Conservation (phyloP, 495 filamentous ascomycete genomes). For the Cercophora scortea region DNA sequence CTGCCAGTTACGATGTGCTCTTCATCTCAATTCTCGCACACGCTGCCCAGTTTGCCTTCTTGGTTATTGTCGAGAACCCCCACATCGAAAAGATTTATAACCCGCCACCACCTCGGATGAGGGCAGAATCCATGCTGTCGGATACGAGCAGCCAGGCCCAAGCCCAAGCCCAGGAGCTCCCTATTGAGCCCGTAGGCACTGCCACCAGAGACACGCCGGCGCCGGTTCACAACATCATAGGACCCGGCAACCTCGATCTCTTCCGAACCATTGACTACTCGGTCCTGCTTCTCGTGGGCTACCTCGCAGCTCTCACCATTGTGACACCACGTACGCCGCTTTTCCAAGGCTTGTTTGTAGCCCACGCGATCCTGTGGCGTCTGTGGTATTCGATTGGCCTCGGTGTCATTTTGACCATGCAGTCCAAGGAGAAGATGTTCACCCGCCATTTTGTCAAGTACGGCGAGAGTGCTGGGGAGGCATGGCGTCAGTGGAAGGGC, state of each 20-base stretch:
- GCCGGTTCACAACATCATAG: slow-evolving; percentile 72
- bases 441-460: slow-evolving; percentile 96
- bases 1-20: slow-evolving; percentile 92
- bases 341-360: slow-evolving; percentile 70
- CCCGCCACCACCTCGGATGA: slow-evolving; percentile 68
- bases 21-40: slow-evolving; percentile 95
- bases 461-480: slow-evolving; percentile 80
- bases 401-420: slow-evolving; percentile 72
- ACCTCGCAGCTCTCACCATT: slow-evolving; percentile 62
- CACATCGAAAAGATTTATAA: slow-evolving; percentile 99
- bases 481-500: slow-evolving; percentile 97
- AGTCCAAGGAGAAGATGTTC: slow-evolving; percentile 87
- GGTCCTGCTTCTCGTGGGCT: slow-evolving; percentile 63
- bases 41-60: slow-evolving; percentile 88
- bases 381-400: slow-evolving; percentile 89
- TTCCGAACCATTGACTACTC: slow-evolving; percentile 79
- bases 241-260: slow-evolving; percentile 75
- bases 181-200: background rate
- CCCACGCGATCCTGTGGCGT: slow-evolving; percentile 74
- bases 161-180: slow-evolving; percentile 7
- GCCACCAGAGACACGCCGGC: slow-evolving; percentile 35
- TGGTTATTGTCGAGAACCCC: slow-evolving; percentile 85
- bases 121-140: slow-evolving; percentile 25
- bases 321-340: slow-evolving; percentile 69
- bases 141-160: slow-evolving; percentile 28